phyloP scores from a whole-genome alignment of 2,329 filamentous ascomycete species.

The Aspergillus fijiensis region DNA sequence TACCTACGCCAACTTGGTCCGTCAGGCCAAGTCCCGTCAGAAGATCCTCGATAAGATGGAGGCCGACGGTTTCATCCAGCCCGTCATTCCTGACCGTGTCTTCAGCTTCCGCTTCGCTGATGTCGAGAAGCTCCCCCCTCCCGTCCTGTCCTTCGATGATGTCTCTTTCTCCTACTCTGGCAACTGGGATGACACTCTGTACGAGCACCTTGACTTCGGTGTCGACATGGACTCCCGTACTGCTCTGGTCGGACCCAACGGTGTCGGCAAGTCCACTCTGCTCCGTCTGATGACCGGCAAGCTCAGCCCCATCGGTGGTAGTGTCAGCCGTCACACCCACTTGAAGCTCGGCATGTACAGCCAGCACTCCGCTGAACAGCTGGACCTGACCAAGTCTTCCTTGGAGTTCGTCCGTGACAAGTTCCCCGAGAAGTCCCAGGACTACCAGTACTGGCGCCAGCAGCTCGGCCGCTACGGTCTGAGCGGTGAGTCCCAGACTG shows the following conservation, averaged over 20 bases:
- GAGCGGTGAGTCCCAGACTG: conserved; percentile 88
- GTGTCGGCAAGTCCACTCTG: conserved; percentile 97
- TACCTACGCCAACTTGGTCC: conserved; percentile 99
- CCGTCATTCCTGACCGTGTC: conserved; percentile 77
- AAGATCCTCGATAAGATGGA: conserved; percentile 99
- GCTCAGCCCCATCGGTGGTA: conserved; percentile 77
- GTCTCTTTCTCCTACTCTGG: conserved; percentile 99
- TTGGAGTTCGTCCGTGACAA: conserved; percentile 98
- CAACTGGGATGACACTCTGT: conserved; percentile 82
- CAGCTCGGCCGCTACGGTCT: conserved; percentile 94
- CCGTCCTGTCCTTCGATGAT: conserved; percentile 92
- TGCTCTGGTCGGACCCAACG: conserved; percentile 94
- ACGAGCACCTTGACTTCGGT: conserved; percentile 95
- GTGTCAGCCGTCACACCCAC: conserved; percentile 90
- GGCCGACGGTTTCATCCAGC: conserved; percentile 96
- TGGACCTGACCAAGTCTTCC: conserved; percentile 95
- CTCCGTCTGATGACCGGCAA: conserved; percentile 96
- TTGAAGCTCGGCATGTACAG: conserved; percentile 98
- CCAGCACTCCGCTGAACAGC: conserved; percentile 97
- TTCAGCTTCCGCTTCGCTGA: conserved; percentile 99
- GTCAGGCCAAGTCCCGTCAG: conserved; percentile 97
- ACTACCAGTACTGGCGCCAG: conserved; percentile 99
- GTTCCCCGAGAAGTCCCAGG: conserved; percentile 83
- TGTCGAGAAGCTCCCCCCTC: conserved; percentile 97
- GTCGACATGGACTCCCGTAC: conserved; percentile 99